phyloP scores from a whole-genome alignment of 1,284 basidiomycete genomes.

The Fomitopsis betulina region DNA sequence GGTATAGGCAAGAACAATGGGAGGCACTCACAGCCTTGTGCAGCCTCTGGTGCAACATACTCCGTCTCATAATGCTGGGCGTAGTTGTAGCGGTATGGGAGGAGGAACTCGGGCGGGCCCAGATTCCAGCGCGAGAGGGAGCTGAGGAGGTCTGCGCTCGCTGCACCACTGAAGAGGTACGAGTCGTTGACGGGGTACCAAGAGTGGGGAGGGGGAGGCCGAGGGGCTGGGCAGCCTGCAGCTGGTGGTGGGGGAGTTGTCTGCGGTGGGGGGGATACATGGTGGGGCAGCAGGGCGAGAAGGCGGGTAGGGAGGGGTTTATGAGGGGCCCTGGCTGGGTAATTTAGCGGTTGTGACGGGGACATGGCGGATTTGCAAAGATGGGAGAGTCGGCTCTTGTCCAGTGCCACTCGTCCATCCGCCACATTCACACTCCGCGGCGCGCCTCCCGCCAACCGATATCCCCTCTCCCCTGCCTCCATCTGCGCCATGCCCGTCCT shows the following conservation, averaged over 20 bases:
- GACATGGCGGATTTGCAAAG: background rate
- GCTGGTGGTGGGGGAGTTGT: background rate
- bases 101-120: constrained; percentile 18
- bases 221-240: constrained; percentile 8
- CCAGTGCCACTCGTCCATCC: background rate
- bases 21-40: constrained; percentile 13
- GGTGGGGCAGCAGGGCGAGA: background rate
- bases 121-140: constrained; percentile 14
- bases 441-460: background rate
- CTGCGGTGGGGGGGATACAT: background rate
- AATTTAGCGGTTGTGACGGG: constrained; percentile 1
- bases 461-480: background rate
- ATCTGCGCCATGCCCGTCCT: background rate
- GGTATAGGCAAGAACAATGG: constrained; percentile 3
- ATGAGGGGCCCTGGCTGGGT: constrained; percentile 1
- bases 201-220: background rate
- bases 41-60: background rate
- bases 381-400: constrained; percentile 4
- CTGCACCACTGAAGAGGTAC: constrained; percentile 16
- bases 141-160: constrained; percentile 12
- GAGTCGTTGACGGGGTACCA: constrained; percentile 13
- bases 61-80: background rate
- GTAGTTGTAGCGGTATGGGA: constrained; percentile 18
- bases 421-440: constrained; percentile 6
- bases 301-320: background rate